Evolutionary conservation across 2,329 filamentous ascomycete genomes (phyloP).

Genomic region (Daldinia eschscholtzii): DNA sequence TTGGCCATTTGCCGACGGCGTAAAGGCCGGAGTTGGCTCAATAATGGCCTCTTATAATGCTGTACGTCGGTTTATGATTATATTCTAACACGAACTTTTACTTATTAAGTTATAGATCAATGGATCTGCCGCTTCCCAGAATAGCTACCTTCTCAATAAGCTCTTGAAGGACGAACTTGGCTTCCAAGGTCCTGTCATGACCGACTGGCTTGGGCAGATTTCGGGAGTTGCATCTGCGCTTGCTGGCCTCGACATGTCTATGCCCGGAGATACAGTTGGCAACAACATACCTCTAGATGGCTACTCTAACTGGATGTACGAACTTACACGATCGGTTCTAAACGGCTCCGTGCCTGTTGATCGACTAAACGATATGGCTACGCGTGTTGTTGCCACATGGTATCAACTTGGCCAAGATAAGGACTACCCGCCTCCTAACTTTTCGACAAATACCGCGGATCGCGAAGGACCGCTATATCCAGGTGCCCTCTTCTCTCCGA

Average conservation of each 20-base stretch:
- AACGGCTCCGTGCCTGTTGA: conserved; percentile 69
- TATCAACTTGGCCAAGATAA: conserved; percentile 71
- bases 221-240: conserved; percentile 80
- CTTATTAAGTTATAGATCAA: conserved; percentile 65
- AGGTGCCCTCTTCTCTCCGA: conserved; percentile 69
- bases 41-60: conserved; percentile 88
- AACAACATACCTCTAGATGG: conserved; percentile 64
- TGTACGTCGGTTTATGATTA: conserved; percentile 47
- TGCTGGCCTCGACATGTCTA: conserved; percentile 76
- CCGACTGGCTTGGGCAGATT: conserved; percentile 81
- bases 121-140: conserved; percentile 74
- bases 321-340: conserved; percentile 66
- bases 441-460: conserved; percentile 69
- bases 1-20: conserved; percentile 83
- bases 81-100: conserved; percentile 8
- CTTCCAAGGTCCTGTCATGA: conserved; percentile 78
- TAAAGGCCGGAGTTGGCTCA: conserved; percentile 81
- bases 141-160: conserved; percentile 76
- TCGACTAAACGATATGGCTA: conserved; percentile 69
- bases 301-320: conserved; percentile 66
- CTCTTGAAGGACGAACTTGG: conserved; percentile 80
- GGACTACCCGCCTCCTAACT: conserved; percentile 68
- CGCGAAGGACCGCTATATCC: conserved; percentile 68
- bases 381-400: conserved; percentile 70
- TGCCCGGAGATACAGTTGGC: conserved; percentile 68